These are phyloP conservation scores for Cyclotella distinguenda DNA, from an alignment of 108 stramenopile species.

Conservation along the genomic window DNA sequence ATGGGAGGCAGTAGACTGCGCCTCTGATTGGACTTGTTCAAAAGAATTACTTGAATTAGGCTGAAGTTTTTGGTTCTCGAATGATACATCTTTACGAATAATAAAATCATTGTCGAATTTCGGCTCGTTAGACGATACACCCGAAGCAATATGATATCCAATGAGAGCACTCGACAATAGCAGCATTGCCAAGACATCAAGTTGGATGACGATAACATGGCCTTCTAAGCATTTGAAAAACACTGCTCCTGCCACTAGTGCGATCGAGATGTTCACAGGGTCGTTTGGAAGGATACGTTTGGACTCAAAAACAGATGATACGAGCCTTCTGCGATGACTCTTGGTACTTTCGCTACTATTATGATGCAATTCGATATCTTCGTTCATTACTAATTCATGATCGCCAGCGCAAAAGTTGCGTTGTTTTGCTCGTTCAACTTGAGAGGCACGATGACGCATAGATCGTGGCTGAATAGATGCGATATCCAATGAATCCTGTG, in stretches of 20 bases:
- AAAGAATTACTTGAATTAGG: neutral
- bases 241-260: slow-evolving; percentile 16
- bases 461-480: neutral
- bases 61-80: neutral
- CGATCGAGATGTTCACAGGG: slow-evolving; percentile 19
- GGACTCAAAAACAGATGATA: slow-evolving; percentile 1
- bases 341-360: too few relatives aligned
- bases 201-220: slow-evolving; percentile 11
- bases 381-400: neutral
- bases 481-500: neutral
- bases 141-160: slow-evolving; percentile 27
- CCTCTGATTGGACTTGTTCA: neutral
- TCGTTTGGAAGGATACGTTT: slow-evolving; percentile 18
- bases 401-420: neutral
- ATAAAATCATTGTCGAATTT: neutral
- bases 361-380: neutral
- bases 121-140: neutral
- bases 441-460: slow-evolving; percentile 10
- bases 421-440: slow-evolving; percentile 2
- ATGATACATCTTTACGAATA: neutral
- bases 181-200: slow-evolving; percentile 25
- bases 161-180: slow-evolving; percentile 28
- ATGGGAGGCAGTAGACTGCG: neutral
- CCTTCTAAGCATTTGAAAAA: slow-evolving; percentile 33
- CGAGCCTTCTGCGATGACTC: too few relatives aligned